phyloP scores from a whole-genome alignment of 2,329 filamentous ascomycete species.

The Clathrospora elynae region DNA sequence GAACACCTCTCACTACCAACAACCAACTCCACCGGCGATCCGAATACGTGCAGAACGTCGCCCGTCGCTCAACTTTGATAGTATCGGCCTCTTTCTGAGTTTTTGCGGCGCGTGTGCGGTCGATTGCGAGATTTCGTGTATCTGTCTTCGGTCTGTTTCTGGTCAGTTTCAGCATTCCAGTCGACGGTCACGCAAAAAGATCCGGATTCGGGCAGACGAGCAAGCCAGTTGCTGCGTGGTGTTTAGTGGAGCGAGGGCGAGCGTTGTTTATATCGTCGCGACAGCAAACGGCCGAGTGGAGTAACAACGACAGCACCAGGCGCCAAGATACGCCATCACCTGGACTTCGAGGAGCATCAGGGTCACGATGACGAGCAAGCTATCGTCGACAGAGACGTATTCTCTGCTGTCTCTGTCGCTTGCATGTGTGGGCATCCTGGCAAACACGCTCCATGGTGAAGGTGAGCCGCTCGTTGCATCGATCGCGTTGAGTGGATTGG shows the following conservation, averaged over 20 bases:
- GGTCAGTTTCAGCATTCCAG: too few species aligned
- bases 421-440: slow-evolving; percentile 73
- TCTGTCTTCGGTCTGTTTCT: neutral
- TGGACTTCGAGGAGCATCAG: slow-evolving; percentile 6
- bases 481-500: slow-evolving; percentile 81
- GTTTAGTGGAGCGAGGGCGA: slow-evolving; percentile 2
- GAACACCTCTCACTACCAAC: slow-evolving; percentile 37
- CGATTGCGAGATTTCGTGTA: too few species aligned
- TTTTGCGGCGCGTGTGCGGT: too few species aligned
- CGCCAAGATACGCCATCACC: slow-evolving; percentile 21
- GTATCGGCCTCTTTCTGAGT: too few species aligned
- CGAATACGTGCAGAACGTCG: slow-evolving; percentile 19
- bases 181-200: slow-evolving; percentile 8
- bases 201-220: neutral
- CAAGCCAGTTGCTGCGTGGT: neutral
- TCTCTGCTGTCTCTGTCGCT: slow-evolving; percentile 67
- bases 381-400: slow-evolving; percentile 61
- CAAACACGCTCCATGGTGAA: slow-evolving; percentile 79
- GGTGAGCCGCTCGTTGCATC: slow-evolving; percentile 89
- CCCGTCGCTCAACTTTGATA: too few species aligned
- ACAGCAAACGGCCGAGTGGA: slow-evolving; percentile 12
- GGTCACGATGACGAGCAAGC: slow-evolving; percentile 40
- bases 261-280: slow-evolving; percentile 12
- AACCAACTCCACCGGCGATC: slow-evolving; percentile 19
- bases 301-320: slow-evolving; percentile 11